Evolutionary conservation across 2,329 filamentous ascomycete species (phyloP), one percentile per base, ranked within the genome.

Genomic region (Aspergillus terreus): DNA sequence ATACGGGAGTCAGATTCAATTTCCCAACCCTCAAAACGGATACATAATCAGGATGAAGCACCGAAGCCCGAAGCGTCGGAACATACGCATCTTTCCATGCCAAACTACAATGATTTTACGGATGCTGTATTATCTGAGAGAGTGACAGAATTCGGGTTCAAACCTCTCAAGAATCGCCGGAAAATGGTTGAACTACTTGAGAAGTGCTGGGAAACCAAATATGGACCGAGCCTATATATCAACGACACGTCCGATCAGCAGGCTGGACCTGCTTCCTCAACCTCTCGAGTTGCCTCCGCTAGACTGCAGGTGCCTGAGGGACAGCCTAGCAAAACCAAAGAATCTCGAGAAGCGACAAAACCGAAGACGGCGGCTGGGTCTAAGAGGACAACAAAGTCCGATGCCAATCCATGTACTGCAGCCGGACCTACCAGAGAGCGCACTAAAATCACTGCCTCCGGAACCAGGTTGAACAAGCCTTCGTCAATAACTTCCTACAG

Each of bases 111-210:
- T 38, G 69, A 79, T 0, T 84, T 82, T 52, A 84, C 84, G 3
- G 84, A 86, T 54, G 70, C 76, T 7, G 81, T 87, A 52, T 72
- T 92, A 14, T 73, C 82, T 2, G 81, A 78, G 50, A 79, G 86
- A 61, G 72, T 92, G 42, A 72, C 78, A 4, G 75, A 76, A 0
- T 90, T 84, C 61, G 86, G 86, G 0, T 91, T 92, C 70, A 92
- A 91, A 63, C 75, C 84, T 1, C 74, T 91, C 27, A 88, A 85
- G 64, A 82, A 76, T 50, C 79, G 88, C 15, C 76, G 79, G 45
- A 82, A 82, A 7, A 90, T 89, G 85, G 84, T 92, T 54, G 75
- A 82, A 1, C 69, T 90, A 10, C 72, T 92, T 11, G 75, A 87
- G 47, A 81, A 84, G 62, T 91, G 88, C 66, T 91, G 87, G 86